Evolutionary conservation across 805 yeast genomes (phyloP).

Genomic region (Saccharomycopsis selenospora): DNA sequence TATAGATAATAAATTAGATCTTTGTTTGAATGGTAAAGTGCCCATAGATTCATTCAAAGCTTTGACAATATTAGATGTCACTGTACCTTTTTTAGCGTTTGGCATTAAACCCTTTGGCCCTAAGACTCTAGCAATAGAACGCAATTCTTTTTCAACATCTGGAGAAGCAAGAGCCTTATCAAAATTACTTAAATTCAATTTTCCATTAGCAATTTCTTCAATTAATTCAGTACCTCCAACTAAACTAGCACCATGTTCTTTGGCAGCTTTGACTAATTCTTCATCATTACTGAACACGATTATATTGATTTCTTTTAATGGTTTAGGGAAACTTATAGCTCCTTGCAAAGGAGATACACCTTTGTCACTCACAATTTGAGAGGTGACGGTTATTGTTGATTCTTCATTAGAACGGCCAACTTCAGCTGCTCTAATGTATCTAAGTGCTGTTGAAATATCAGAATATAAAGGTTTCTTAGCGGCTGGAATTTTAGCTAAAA

Average conservation of each 20-base stretch:
- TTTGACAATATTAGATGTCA: conserved; percentile 52
- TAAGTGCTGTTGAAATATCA: conserved; percentile 65
- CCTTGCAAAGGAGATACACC: conserved; percentile 77
- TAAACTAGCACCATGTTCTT: conserved; percentile 49
- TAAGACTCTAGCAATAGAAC: conserved; percentile 64
- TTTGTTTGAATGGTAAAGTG: conserved; percentile 72
- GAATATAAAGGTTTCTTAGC: conserved; percentile 54
- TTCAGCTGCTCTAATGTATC: conserved; percentile 80
- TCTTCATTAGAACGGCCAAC: conserved; percentile 74
- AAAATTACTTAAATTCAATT: conserved; percentile 41
- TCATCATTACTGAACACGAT: conserved; percentile 60
- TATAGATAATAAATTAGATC: conserved; percentile 48
- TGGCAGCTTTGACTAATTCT: conserved; percentile 45
- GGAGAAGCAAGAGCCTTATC: conserved; percentile 84
- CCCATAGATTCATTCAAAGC: conserved; percentile 54
- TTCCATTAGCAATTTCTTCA: conserved; percentile 47
- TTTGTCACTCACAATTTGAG: conserved; percentile 60
- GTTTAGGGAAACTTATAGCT: conserved; percentile 61
- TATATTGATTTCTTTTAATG: conserved; percentile 57
- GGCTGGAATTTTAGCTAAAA: conserved; percentile 37
- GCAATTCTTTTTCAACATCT: conserved; percentile 57
- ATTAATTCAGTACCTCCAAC: conserved; percentile 73
- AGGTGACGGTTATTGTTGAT: conserved; percentile 61
- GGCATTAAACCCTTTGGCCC: conserved; percentile 94
- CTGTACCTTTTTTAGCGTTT: conserved; percentile 76